Conservation (phyloP, 2,329 filamentous ascomycete genomes). For the Talaromyces sp. region DNA sequence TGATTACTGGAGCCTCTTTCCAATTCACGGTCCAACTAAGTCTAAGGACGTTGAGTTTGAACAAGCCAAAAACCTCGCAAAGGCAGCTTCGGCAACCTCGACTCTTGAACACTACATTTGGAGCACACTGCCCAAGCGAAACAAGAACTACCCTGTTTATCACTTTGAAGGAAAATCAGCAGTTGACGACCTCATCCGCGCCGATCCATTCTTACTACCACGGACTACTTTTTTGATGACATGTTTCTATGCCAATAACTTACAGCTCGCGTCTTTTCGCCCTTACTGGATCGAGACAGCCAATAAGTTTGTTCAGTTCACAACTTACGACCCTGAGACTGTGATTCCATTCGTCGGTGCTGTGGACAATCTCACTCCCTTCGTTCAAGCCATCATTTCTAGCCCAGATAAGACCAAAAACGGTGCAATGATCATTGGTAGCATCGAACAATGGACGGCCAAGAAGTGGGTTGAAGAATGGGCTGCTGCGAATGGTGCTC, state of each 20-base stretch:
- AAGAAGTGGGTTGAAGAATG: background rate
- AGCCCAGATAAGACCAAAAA: background rate
- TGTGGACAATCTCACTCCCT: background rate
- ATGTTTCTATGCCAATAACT: background rate
- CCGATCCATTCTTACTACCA: background rate
- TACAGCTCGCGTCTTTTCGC: background rate
- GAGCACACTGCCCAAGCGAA: constrained; percentile 47
- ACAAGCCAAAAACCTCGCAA: constrained; percentile 50
- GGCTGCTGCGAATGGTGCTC: background rate
- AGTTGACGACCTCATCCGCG: background rate
- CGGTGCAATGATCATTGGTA: background rate
- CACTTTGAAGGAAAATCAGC: background rate
- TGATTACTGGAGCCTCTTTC: constrained; percentile 44
- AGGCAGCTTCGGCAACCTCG: constrained; percentile 43
- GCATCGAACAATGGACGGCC: background rate
- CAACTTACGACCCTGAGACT: background rate
- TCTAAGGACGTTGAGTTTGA: background rate
- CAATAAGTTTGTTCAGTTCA: background rate
- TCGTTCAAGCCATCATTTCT: background rate
- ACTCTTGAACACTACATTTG: constrained; percentile 46
- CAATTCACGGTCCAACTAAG: background rate
- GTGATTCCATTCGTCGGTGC: background rate
- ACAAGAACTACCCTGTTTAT: constrained; percentile 25
- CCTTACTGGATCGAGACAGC: background rate
- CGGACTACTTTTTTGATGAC: background rate